Percentiles rank a stretch among this genome's conserved stretches.
These are phyloP conservation scores for Wolfiporia cocos DNA, from an alignment of 1,284 basidiomycete species.

Conservation along the genomic window DNA sequence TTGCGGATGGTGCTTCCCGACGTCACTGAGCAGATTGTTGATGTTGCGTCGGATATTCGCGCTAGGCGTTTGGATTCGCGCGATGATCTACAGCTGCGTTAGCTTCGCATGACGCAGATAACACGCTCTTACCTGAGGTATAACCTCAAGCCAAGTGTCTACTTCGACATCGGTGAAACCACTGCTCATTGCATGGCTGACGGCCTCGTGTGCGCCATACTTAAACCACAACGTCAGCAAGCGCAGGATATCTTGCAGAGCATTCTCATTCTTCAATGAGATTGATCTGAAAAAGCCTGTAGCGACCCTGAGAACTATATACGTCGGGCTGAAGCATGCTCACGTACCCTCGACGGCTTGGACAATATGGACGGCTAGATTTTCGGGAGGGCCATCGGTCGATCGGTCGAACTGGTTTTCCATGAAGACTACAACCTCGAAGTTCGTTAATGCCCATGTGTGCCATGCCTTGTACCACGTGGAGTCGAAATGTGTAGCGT, in stretches of 20 bases:
- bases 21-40: constrained; percentile 84
- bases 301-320: too few species aligned
- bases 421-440: constrained; percentile 86
- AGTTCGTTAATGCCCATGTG: constrained; percentile 96
- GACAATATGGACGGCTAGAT: constrained; percentile 83
- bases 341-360: constrained; percentile 85
- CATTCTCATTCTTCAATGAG: constrained; percentile 78
- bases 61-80: constrained; percentile 94
- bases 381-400: constrained; percentile 64
- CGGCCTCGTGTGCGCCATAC: constrained; percentile 88
- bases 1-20: constrained; percentile 96
- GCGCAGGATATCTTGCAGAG: constrained; percentile 92
- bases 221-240: constrained; percentile 98
- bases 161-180: constrained; percentile 92
- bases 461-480: constrained; percentile 99
- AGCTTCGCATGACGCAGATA: background rate
- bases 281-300: constrained; percentile 96
- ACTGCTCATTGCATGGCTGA: constrained; percentile 84
- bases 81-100: constrained; percentile 75
- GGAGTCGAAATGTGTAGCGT: constrained; percentile 90
- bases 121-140: constrained; percentile 72
- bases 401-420: constrained; percentile 64
- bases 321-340: too few species aligned
- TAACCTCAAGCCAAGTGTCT: constrained; percentile 98
- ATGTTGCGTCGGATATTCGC: constrained; percentile 87